These are phyloP conservation scores for Penicillium frequentans DNA, from an alignment of 2,329 filamentous ascomycete species.

Conservation along the genomic window DNA sequence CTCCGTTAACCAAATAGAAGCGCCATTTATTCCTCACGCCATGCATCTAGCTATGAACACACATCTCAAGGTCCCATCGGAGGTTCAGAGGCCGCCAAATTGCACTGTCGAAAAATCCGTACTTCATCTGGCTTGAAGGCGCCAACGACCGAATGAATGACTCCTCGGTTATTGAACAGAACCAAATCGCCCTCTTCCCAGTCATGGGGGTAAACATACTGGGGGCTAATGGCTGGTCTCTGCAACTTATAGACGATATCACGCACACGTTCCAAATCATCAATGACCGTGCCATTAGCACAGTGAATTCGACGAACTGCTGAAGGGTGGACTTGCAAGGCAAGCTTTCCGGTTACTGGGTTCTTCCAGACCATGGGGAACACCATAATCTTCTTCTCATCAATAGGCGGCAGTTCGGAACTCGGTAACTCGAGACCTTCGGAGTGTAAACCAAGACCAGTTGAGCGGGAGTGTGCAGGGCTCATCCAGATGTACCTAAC, in stretches of 20 bases:
- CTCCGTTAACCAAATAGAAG: neutral
- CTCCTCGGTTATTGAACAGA: constrained; percentile 74
- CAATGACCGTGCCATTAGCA: constrained; percentile 65
- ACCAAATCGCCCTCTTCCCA: constrained; percentile 77
- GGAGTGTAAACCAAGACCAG: constrained; percentile 70
- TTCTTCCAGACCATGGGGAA: constrained; percentile 79
- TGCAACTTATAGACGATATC: constrained; percentile 72
- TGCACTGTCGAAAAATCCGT: constrained; percentile 74
- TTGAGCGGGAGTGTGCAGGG: constrained; percentile 62
- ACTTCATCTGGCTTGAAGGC: constrained; percentile 73
- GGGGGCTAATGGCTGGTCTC: constrained; percentile 68
- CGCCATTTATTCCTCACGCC: neutral
- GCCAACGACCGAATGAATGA: constrained; percentile 73
- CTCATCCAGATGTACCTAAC: constrained; percentile 71
- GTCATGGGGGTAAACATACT: constrained; percentile 70
- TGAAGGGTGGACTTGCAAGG: constrained; percentile 72
- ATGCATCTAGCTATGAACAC: neutral
- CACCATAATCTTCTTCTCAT: constrained; percentile 66
- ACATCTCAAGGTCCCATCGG: constrained; percentile 15
- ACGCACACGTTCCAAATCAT: constrained; percentile 65
- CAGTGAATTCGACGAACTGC: constrained; percentile 69
- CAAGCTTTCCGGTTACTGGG: constrained; percentile 66
- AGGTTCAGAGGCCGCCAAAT: constrained; percentile 57
- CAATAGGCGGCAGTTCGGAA: constrained; percentile 63
- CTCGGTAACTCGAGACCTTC: constrained; percentile 63